Percentiles rank a stretch among this genome's conserved stretches.
These are phyloP conservation scores for Lavandula angustifolia DNA, from an alignment of 257 asterid species.

Conservation along the genomic window DNA sequence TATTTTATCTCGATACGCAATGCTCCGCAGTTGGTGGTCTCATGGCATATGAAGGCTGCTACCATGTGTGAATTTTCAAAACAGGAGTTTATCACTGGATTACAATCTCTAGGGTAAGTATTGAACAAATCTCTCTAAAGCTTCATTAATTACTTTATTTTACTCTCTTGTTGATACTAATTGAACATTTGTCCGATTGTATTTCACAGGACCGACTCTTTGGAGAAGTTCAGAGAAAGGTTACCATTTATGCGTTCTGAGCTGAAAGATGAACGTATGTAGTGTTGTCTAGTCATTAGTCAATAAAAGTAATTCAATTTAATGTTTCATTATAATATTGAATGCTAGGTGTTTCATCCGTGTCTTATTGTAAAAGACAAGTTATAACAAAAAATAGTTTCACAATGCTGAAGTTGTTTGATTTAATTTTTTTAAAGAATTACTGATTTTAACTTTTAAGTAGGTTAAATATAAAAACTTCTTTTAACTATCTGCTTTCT, in stretches of 20 bases:
- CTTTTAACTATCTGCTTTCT: background rate
- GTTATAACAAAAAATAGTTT: conserved; percentile 1
- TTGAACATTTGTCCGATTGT: conserved; percentile 26
- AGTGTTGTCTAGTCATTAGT: conserved; percentile 30
- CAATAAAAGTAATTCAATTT: background rate
- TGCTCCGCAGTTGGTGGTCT: conserved; percentile 48
- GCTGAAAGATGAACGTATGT: conserved; percentile 95
- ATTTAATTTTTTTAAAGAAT: background rate
- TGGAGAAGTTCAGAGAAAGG: conserved; percentile 91
- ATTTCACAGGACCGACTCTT: conserved; percentile 80
- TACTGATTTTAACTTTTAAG: background rate
- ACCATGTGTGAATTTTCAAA: conserved; percentile 98
- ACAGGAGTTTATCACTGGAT: conserved; percentile 86
- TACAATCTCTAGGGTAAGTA: conserved; percentile 90
- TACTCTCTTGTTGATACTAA: conserved; percentile 24
- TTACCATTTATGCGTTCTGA: conserved; percentile 91
- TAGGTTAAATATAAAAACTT: conserved; percentile 13
- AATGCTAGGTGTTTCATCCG: conserved; percentile 21
- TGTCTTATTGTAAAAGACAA: conserved; percentile 2
- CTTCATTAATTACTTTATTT: conserved; percentile 7
- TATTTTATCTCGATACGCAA: conserved; percentile 6
- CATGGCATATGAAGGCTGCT: conserved; percentile 96
- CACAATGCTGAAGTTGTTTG: conserved; percentile 10
- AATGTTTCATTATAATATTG: conserved; percentile 14
- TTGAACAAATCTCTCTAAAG: conserved; percentile 16